phyloP scores from a whole-genome alignment of 805 yeast genomes.

The Naumovozyma castellii region DNA sequence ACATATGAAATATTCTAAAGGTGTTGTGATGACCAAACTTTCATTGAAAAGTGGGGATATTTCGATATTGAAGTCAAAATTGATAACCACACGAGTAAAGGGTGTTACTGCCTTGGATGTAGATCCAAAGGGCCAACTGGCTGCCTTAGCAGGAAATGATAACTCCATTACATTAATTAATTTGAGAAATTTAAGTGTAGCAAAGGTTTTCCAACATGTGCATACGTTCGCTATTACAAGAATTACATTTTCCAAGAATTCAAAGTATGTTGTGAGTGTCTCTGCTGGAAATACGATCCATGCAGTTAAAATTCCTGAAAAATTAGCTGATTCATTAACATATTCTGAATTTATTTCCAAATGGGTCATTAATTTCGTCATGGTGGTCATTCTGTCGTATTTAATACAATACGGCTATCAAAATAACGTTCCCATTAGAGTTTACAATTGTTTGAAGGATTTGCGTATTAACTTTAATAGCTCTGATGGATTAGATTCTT shows the following conservation, averaged over 20 bases:
- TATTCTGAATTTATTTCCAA: slow-evolving; percentile 12
- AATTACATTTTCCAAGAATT: slow-evolving; percentile 58
- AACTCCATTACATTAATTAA: slow-evolving; percentile 53
- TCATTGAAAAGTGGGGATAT: slow-evolving; percentile 23
- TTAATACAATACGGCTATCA: slow-evolving; percentile 16
- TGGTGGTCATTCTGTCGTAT: slow-evolving; percentile 16
- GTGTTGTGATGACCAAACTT: slow-evolving; percentile 31
- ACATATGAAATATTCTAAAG: slow-evolving; percentile 29
- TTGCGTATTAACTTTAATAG: not conserved
- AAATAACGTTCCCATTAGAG: slow-evolving; percentile 15
- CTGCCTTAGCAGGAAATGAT: slow-evolving; percentile 44
- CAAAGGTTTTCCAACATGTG: slow-evolving; percentile 47
- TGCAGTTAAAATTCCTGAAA: slow-evolving; percentile 51
- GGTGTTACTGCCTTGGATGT: slow-evolving; percentile 50
- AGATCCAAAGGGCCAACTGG: slow-evolving; percentile 25
- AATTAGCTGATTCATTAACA: slow-evolving; percentile 31
- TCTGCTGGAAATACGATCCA: slow-evolving; percentile 72
- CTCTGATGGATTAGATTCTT: not conserved
- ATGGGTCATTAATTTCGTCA: slow-evolving; percentile 13
- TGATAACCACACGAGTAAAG: slow-evolving; percentile 32
- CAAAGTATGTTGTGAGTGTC: slow-evolving; percentile 56
- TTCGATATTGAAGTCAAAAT: slow-evolving; percentile 18
- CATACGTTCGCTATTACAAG: slow-evolving; percentile 75
- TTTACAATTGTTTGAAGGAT: slow-evolving; percentile 6
- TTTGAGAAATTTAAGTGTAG: slow-evolving; percentile 40